Percentiles rank a stretch among this genome's conserved stretches.
These are phyloP conservation scores for Oropetium thomaeum DNA, from an alignment of 176 grass and related monocot genomes.

Conservation along the genomic window DNA sequence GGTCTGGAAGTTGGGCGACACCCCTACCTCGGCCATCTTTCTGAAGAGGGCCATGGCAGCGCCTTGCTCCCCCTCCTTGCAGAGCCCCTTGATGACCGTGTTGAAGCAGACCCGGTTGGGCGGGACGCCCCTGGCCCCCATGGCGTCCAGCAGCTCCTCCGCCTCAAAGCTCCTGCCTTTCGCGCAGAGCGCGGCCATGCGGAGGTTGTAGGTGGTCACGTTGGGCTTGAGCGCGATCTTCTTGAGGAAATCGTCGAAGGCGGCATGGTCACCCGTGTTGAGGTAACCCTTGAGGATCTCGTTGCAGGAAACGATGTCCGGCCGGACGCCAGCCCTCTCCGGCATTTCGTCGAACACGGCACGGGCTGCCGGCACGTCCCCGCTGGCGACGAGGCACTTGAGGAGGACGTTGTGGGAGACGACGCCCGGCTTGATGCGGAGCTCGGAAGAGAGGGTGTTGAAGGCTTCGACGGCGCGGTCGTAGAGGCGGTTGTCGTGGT, in stretches of 20 bases:
- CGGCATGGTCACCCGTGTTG: conserved; percentile 29
- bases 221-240: conserved; percentile 42
- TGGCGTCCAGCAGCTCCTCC: conserved; percentile 53
- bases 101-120: conserved; percentile 55
- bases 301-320: conserved; percentile 79
- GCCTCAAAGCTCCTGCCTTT: conserved; percentile 62
- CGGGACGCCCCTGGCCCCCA: conserved; percentile 34
- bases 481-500: conserved; percentile 52
- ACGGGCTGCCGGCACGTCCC: conserved; percentile 37
- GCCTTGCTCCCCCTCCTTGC: conserved; percentile 51
- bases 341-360: conserved; percentile 60
- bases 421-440: conserved; percentile 40
- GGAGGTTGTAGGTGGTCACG: conserved; percentile 60
- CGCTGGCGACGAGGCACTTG: conserved; percentile 24
- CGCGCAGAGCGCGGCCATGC: conserved; percentile 49
- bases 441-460: conserved; percentile 39
- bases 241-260: conserved; percentile 55
- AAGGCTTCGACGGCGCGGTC: conserved; percentile 53
- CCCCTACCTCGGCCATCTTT: conserved; percentile 51
- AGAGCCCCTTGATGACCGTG: conserved; percentile 54
- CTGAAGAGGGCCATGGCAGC: conserved; percentile 52
- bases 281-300: conserved; percentile 66
- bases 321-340: conserved; percentile 22
- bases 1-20: conserved; percentile 55
- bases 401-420: conserved; percentile 67